Evolutionary conservation across 805 yeast genomes (phyloP).

Genomic region (Nakazawaea wyomingensis): DNA sequence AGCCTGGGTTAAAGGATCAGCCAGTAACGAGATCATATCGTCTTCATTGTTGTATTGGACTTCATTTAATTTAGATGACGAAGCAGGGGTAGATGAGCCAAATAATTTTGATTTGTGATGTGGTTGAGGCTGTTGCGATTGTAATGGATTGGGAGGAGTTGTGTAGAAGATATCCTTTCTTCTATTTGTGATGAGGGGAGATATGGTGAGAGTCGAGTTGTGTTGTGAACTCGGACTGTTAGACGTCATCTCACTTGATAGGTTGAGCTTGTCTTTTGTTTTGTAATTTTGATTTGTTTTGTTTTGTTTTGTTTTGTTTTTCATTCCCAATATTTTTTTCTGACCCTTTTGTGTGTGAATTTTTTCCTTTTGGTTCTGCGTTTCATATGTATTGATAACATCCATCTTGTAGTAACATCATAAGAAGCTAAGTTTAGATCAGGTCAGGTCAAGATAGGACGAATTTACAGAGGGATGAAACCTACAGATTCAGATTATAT

Average conservation of each 20-base stretch:
- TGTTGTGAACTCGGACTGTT: slow-evolving; percentile 42
- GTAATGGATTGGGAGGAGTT: slow-evolving; percentile 27
- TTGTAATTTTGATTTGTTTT: neutral
- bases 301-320: neutral
- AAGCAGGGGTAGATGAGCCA: slow-evolving; percentile 13
- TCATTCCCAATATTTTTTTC: no score
- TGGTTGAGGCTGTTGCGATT: slow-evolving; percentile 16
- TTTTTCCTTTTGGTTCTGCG: no score
- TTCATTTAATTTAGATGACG: slow-evolving; percentile 19
- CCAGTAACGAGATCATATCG: slow-evolving; percentile 5
- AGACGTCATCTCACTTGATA: slow-evolving; percentile 6
- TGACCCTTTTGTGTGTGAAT: no score
- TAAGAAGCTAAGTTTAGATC: no score
- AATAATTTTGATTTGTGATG: slow-evolving; percentile 9
- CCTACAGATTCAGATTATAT: no score
- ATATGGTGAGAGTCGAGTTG: slow-evolving; percentile 67
- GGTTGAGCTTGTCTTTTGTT: neutral
- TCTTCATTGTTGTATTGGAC: slow-evolving; percentile 14
- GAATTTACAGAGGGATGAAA: no score
- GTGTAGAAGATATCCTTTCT: slow-evolving; percentile 26
- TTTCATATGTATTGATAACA: no score
- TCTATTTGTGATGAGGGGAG: slow-evolving; percentile 50
- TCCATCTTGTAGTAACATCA: no score
- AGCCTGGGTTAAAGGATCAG: slow-evolving; percentile 60
- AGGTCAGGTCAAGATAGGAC: no score